These are phyloP conservation scores for Filobasidium uniguttulatum DNA, from an alignment of 1,284 basidiomycete species.

Conservation along the genomic window DNA sequence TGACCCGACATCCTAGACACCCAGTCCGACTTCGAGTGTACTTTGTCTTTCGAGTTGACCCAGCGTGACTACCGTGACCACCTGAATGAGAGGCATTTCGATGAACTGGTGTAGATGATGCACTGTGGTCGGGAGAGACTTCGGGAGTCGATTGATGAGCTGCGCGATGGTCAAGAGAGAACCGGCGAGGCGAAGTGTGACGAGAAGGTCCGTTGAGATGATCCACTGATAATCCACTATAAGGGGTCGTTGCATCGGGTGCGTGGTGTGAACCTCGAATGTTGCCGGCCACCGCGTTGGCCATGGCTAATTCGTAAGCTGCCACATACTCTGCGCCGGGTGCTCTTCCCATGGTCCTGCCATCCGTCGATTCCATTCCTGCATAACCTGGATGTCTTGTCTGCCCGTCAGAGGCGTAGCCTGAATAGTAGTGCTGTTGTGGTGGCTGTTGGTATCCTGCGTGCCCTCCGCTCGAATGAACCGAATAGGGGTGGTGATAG, in stretches of 20 bases:
- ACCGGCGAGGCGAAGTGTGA: no score
- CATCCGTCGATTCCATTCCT: neutral
- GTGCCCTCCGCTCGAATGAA: no score
- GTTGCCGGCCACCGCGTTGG: neutral
- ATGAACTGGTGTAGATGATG: no score
- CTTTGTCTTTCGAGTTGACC: constrained; percentile 7
- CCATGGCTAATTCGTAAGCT: neutral
- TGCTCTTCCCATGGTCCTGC: neutral
- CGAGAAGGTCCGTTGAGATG: neutral
- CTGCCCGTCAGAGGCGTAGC: no score
- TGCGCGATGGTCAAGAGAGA: neutral
- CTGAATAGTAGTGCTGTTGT: no score
- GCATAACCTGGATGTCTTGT: no score
- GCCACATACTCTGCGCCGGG: neutral
- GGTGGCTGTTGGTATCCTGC: no score
- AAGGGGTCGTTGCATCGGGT: neutral
- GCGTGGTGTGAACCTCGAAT: neutral
- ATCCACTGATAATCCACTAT: neutral
- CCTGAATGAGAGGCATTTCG: no score
- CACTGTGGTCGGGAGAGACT: neutral
- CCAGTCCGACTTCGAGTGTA: constrained; percentile 13
- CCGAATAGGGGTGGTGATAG: neutral
- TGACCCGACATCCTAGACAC: constrained; percentile 13
- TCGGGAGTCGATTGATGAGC: neutral
- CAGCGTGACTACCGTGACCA: neutral